A percentile compares a stretch with the other conserved stretches of the same genome.
These are phyloP conservation scores for Bifiguratus adelaidae DNA, from an alignment of 192 early-diverging fungal genomes.

Conservation along the genomic window DNA sequence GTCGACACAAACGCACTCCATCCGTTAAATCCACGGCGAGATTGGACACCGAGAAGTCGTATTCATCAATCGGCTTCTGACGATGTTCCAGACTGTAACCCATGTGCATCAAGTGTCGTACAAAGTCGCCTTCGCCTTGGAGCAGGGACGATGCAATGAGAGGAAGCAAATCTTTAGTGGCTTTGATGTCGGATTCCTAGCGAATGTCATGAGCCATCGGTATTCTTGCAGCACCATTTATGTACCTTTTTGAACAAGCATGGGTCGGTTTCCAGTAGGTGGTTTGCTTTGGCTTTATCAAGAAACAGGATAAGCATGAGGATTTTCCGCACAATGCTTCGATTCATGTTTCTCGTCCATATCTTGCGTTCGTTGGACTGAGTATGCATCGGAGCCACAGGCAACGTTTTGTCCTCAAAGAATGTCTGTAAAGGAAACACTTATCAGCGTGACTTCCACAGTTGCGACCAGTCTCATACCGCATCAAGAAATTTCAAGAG, in stretches of 20 bases:
- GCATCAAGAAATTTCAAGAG: too few relatives aligned
- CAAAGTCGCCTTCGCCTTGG: constrained; percentile 22
- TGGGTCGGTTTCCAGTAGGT: constrained; percentile 20
- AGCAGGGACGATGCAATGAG: constrained; percentile 16
- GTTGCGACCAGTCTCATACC: too few relatives aligned
- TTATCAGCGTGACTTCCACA: too few relatives aligned
- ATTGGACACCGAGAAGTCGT: constrained; percentile 18
- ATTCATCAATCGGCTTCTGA: constrained; percentile 20
- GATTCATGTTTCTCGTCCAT: constrained; percentile 22
- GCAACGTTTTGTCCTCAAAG: too few relatives aligned
- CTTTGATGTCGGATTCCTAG: constrained; percentile 19
- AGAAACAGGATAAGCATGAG: constrained; percentile 26
- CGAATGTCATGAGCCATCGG: not conserved
- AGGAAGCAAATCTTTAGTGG: constrained; percentile 7
- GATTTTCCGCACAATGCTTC: constrained; percentile 11
- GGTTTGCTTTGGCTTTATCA: constrained; percentile 17
- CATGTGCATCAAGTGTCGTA: constrained; percentile 18
- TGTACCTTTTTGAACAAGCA: constrained; percentile 19
- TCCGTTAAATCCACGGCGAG: constrained; percentile 20
- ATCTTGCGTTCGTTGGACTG: too few relatives aligned
- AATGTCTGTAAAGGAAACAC: too few relatives aligned
- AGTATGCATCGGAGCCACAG: too few relatives aligned
- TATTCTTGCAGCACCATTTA: too few relatives aligned
- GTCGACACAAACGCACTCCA: constrained; percentile 15
- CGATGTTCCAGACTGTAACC: constrained; percentile 17